Percentiles rank a stretch among this genome's conserved stretches.
Conservation (phyloP, 2,329 filamentous ascomycete genomes). For the Colletotrichum gigasporum region DNA sequence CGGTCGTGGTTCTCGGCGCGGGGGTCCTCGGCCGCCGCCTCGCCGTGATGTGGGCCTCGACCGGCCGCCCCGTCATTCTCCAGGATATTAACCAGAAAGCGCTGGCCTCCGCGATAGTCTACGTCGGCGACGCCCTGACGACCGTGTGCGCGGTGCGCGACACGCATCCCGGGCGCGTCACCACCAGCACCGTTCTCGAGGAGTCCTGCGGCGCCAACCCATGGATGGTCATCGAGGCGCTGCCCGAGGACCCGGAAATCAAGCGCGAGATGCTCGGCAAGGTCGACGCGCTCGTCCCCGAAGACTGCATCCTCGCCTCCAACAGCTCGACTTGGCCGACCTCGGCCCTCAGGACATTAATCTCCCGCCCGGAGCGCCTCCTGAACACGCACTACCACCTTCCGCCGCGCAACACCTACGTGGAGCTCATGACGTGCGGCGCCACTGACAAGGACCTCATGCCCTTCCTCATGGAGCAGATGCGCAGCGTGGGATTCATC, state of each 20-base stretch:
- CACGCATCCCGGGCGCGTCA: constrained; percentile 38
- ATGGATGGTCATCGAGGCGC: constrained; percentile 44
- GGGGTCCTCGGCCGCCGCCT: constrained; percentile 51
- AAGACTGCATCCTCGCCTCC: constrained; percentile 41
- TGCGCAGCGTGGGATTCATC: constrained; percentile 38
- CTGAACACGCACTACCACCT: constrained; percentile 47
- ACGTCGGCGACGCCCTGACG: constrained; percentile 44
- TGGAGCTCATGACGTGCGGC: constrained; percentile 46
- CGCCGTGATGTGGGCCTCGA: constrained; percentile 43
- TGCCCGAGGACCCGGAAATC: constrained; percentile 42
- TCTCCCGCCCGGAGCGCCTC: constrained; percentile 38
- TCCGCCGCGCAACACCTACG: constrained; percentile 41
- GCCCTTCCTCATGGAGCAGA: constrained; percentile 39
- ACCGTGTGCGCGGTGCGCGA: constrained; percentile 40
- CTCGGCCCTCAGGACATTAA: constrained; percentile 36
- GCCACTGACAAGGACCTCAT: constrained; percentile 39
- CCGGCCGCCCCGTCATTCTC: constrained; percentile 39
- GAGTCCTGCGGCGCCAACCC: constrained; percentile 33
- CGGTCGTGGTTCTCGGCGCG: constrained; percentile 50
- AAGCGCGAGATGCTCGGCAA: constrained; percentile 40
- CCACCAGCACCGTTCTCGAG: constrained; percentile 35
- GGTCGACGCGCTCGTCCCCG: constrained; percentile 38
- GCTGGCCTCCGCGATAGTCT: constrained; percentile 39
- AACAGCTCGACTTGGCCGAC: constrained; percentile 43
- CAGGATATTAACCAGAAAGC: constrained; percentile 38